phyloP scores from a whole-genome alignment of 2,329 filamentous ascomycete genomes.

The Alternaria arbusti region DNA sequence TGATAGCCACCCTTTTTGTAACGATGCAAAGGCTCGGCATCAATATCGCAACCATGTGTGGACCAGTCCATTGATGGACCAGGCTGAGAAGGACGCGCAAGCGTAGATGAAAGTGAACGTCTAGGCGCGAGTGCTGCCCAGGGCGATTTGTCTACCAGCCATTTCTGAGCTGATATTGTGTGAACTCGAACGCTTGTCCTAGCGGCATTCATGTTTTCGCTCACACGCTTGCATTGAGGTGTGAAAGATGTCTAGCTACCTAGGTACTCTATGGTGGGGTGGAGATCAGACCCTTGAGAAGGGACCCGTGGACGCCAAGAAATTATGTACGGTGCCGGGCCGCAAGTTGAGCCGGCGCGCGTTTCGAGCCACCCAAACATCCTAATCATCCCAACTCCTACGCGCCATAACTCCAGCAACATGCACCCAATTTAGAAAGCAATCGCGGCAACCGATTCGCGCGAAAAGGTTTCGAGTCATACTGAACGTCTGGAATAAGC shows the following conservation, averaged over 20 bases:
- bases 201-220: neutral
- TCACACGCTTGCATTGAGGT: neutral
- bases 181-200: neutral
- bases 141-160: neutral
- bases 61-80: neutral
- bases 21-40: conserved; percentile 30
- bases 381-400: neutral
- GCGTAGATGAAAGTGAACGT: neutral
- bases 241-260: neutral
- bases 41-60: conserved; percentile 14
- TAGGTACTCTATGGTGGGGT: neutral
- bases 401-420: neutral
- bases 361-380: neutral
- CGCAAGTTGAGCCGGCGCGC: neutral
- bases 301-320: neutral
- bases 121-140: neutral
- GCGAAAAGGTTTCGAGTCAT: too few species aligned
- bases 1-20: conserved; percentile 27
- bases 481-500: neutral
- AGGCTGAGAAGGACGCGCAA: neutral
- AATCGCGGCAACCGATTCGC: neutral
- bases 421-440: accelerated
- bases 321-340: neutral
- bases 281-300: neutral
- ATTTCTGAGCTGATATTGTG: neutral